A percentile compares a stretch with the other conserved stretches of the same genome.
phyloP scores from a whole-genome alignment of 495 filamentous ascomycete species.

The Neohortaea acidophila region DNA sequence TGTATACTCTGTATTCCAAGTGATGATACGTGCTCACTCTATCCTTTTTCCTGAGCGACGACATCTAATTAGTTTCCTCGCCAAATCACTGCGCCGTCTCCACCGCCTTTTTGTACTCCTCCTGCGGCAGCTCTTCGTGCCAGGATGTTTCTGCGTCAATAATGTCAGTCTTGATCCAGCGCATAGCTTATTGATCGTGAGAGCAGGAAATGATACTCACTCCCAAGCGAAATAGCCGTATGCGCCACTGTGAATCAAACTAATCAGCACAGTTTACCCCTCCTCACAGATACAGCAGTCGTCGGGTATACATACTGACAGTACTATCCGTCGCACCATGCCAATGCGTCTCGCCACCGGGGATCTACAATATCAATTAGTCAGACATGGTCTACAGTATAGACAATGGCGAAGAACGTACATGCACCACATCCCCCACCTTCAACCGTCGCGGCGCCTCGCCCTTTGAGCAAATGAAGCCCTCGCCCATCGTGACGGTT shows the following conservation, averaged over 20 bases:
- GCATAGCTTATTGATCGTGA: no score
- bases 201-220: slow-evolving; percentile 7
- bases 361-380: no score
- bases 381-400: no score
- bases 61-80: neutral
- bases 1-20: no score
- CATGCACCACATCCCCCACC: slow-evolving; percentile 18
- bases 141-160: slow-evolving; percentile 14
- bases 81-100: slow-evolving; percentile 7
- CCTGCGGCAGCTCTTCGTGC: slow-evolving; percentile 14
- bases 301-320: no score
- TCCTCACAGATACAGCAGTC: no score
- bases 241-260: no score
- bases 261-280: no score
- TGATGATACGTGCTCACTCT: slow-evolving; percentile 1
- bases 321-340: slow-evolving; percentile 13
- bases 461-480: slow-evolving; percentile 15
- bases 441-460: slow-evolving; percentile 10
- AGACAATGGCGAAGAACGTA: no score
- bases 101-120: slow-evolving; percentile 17
- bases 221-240: slow-evolving; percentile 15
- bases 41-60: neutral
- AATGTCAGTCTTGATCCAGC: neutral
- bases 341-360: slow-evolving; percentile 19
- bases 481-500: slow-evolving; percentile 15